phyloP scores from a whole-genome alignment of 164 flowering plant species.

The Macadamia integrifolia region DNA sequence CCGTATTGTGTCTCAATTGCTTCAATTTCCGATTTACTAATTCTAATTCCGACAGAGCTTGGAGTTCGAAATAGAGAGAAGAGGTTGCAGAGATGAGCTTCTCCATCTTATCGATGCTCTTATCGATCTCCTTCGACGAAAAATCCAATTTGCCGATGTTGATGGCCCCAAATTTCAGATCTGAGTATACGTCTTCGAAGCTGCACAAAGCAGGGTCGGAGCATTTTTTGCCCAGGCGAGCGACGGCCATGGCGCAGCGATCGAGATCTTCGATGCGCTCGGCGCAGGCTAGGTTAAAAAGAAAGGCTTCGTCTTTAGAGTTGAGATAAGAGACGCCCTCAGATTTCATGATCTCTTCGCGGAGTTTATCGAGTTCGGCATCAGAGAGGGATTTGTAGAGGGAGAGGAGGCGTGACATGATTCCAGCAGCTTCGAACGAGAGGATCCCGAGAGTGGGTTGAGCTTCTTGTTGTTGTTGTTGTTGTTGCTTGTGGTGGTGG shows the following conservation, averaged over 20 bases:
- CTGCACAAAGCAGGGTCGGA: constrained; percentile 28
- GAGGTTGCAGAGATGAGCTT: constrained; percentile 39
- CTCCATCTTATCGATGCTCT: constrained; percentile 47
- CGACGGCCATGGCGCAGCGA: constrained; percentile 31
- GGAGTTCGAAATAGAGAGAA: constrained; percentile 30
- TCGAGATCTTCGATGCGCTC: constrained; percentile 68
- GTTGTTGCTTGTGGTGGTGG: constrained; percentile 2
- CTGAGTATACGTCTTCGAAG: constrained; percentile 44
- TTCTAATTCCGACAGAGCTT: constrained; percentile 46
- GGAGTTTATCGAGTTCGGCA: constrained; percentile 36
- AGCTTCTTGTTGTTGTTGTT: too few relatives aligned
- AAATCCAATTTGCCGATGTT: constrained; percentile 27
- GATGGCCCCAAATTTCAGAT: constrained; percentile 34
- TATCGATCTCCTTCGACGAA: constrained; percentile 25
- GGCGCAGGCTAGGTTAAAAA: constrained; percentile 47
- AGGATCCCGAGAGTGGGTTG: constrained; percentile 47
- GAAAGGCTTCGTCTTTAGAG: constrained; percentile 47
- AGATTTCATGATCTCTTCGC: constrained; percentile 25
- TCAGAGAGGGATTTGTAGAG: constrained; percentile 63
- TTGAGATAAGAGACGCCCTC: constrained; percentile 51
- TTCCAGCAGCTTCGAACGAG: constrained; percentile 67
- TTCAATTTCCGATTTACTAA: constrained; percentile 35
- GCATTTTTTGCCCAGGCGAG: constrained; percentile 50
- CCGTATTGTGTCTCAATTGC: constrained; percentile 23
- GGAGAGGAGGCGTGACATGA: constrained; percentile 59